Evolutionary conservation across 2,329 filamentous ascomycete genomes (phyloP), one percentile per base, ranked within the genome.

Genomic region (Cordyceps cicadae): DNA sequence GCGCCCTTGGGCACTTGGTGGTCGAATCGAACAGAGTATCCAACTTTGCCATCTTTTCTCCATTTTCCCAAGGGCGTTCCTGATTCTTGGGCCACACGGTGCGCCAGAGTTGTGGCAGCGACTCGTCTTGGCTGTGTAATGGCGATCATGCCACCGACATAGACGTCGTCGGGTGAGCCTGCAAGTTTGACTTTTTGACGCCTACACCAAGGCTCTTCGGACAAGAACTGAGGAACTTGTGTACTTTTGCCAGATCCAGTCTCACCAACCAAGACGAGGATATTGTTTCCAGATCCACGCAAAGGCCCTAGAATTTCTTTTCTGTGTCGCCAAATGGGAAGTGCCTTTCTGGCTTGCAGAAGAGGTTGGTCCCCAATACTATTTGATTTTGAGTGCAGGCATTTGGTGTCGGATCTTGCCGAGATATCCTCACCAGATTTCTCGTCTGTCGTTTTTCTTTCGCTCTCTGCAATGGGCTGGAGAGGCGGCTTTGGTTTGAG

Each of bases 231-330:
- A 0, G 94, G 93, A 0, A 97, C 87, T 74, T 99, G 94, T 0
- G 94, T 99, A 77, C 90, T 95, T 76, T 99, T 99, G 70, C 94
- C 94, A 15, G 90, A 96, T 71, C 94, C 94, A 0, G 94, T 99
- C 73, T 97, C 93, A 76, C 93, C 93, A 2, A 94, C 88, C 15
- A 99, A 77, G 0, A 99, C 80, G 56, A 99, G 82, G 1, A 96
- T 84, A 68, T 95, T 84, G 63, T 84, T 86, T 39, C 83, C 75
- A 17, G 65, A 55, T 5, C 70, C 67, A 14, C 77, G 77, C 7
- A 96, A 75, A 2, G 83, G 78, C 17, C 78, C 70, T 41, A 85
- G 84, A 54, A 97, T 95, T 29, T 87, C 81, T 39, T 86, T 78
- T 53, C 84, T 84, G 64, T 92, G 83, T 4, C 81, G 76, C 85